Conservation (phyloP, 1,284 basidiomycete species). For the Cryptococcus amylolentus region DNA sequence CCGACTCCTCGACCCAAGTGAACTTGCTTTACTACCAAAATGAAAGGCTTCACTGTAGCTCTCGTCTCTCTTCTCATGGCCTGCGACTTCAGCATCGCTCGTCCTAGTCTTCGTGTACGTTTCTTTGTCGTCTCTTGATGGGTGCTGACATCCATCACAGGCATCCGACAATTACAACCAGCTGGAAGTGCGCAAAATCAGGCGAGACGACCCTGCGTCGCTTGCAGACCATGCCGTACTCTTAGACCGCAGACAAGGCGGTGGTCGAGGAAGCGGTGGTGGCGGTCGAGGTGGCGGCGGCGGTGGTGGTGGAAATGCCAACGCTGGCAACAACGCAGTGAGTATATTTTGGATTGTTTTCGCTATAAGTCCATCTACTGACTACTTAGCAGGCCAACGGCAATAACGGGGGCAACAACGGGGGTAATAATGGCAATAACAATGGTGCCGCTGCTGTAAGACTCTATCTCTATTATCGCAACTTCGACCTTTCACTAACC, state of each 20-base stretch:
- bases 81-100: not conserved
- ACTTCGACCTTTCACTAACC: no score
- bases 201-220: not conserved
- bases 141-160: not conserved
- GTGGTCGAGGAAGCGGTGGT: not conserved
- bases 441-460: conserved; percentile 1
- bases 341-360: no score
- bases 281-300: not conserved
- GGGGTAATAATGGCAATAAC: not conserved
- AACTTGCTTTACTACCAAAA: not conserved
- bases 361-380: no score
- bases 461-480: no score
- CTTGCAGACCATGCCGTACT: not conserved
- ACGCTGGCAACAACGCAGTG: not conserved
- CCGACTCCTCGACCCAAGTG: not conserved
- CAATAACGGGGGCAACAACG: not conserved
- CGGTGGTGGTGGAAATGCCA: not conserved
- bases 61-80: not conserved
- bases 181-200: not conserved
- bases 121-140: not conserved
- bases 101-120: not conserved
- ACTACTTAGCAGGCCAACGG: no score
- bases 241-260: not conserved
- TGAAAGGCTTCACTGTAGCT: not conserved
- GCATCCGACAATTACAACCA: not conserved